Conservation (phyloP, 306 rosid genomes). For the Chamaecrista fasciculata region DNA sequence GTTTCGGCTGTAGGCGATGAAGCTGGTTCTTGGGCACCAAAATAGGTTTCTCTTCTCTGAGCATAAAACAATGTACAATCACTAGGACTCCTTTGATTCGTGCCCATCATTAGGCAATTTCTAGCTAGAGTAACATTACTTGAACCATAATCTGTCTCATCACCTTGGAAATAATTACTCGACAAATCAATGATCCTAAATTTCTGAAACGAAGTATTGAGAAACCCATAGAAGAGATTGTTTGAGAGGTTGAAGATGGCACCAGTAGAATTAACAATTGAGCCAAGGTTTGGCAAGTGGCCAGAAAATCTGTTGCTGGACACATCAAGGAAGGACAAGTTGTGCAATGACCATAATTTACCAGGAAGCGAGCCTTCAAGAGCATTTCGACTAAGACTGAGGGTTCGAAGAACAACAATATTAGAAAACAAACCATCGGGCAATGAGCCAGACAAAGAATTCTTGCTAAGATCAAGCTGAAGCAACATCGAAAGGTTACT, state of each 20-base stretch:
- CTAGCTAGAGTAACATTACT: slow-evolving; percentile 42
- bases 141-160: slow-evolving; percentile 28
- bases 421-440: slow-evolving; percentile 42
- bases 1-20: background rate
- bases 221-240: slow-evolving; percentile 65
- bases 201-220: slow-evolving; percentile 37
- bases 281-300: slow-evolving; percentile 35
- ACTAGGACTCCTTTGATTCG: slow-evolving; percentile 50
- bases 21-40: slow-evolving; percentile 25
- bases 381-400: slow-evolving; percentile 48
- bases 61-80: slow-evolving; percentile 64
- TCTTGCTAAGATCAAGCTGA: slow-evolving; percentile 64
- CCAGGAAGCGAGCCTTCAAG: slow-evolving; percentile 54
- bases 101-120: slow-evolving; percentile 57
- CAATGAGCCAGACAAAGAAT: slow-evolving; percentile 61
- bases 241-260: slow-evolving; percentile 59
- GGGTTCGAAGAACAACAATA: slow-evolving; percentile 36
- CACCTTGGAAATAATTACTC: slow-evolving; percentile 73
- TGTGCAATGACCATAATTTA: slow-evolving; percentile 46
- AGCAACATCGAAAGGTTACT: slow-evolving; percentile 52
- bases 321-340: slow-evolving; percentile 53
- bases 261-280: slow-evolving; percentile 27
- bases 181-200: slow-evolving; percentile 58
- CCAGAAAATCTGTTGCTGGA: slow-evolving; percentile 72
- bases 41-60: slow-evolving; percentile 33